Evolutionary conservation across 345 rosid species (phyloP).

Genomic region (Aquilaria yunnanensis): DNA sequence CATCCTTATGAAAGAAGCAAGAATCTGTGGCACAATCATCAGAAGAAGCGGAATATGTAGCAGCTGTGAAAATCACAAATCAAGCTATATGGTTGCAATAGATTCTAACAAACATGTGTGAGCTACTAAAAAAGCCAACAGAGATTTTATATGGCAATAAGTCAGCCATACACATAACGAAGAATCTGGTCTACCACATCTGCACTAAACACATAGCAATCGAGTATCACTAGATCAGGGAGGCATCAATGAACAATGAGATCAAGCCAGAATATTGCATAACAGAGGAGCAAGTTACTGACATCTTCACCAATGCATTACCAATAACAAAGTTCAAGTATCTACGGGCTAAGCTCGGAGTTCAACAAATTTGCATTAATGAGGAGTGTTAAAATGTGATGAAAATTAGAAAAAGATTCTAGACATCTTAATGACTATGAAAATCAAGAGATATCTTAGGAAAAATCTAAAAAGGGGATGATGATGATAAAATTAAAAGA

Average conservation of each 20-base stretch:
- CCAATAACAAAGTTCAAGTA: not conserved
- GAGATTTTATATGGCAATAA: not conserved
- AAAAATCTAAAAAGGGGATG: too few species aligned
- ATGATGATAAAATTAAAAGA: too few species aligned
- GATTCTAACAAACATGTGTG: not conserved
- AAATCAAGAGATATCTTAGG: too few species aligned
- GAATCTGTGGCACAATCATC: not conserved
- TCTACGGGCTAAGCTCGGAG: not conserved
- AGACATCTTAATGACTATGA: too few species aligned
- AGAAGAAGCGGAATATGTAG: too few species aligned
- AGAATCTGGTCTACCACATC: not conserved
- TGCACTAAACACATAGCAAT: not conserved
- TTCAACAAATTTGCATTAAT: too few species aligned
- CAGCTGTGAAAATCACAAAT: too few species aligned
- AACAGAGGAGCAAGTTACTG: not conserved
- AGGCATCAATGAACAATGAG: not conserved
- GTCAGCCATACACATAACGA: not conserved
- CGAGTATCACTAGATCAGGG: not conserved
- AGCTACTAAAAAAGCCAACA: not conserved
- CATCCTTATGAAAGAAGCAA: not conserved
- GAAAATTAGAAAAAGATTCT: too few species aligned
- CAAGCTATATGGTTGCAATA: too few species aligned
- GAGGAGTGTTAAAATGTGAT: not conserved
- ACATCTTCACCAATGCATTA: not conserved
- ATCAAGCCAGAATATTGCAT: not conserved